phyloP scores from a whole-genome alignment of 768 basidiomycete genomes.

The Termitomyces eurrhizus region DNA sequence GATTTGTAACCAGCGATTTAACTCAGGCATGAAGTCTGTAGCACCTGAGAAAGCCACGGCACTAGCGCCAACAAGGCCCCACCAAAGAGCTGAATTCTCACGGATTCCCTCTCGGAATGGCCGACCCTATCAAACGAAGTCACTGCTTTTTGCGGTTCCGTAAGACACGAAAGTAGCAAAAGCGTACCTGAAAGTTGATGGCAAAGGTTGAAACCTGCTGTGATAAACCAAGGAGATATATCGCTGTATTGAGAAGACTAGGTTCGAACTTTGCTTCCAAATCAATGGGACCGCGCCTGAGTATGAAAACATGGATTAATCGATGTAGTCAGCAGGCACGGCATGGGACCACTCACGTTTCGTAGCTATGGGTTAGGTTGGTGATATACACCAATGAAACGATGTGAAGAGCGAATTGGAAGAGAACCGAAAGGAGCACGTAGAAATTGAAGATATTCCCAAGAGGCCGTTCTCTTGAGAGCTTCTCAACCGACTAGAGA shows the following conservation, averaged over 20 bases:
- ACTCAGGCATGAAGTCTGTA: constrained; percentile 91
- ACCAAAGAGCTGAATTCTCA: constrained; percentile 92
- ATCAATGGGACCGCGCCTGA: constrained; percentile 73
- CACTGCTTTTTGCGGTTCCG: neutral
- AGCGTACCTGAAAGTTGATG: constrained; percentile 89
- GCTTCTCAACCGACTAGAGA: constrained; percentile 89
- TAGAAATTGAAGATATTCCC: constrained; percentile 98
- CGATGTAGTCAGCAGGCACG: neutral
- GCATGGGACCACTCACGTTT: constrained; percentile 55
- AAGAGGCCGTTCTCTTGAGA: constrained; percentile 89
- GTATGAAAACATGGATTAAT: constrained; percentile 6
- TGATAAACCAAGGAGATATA: constrained; percentile 91
- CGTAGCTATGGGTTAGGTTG: constrained; percentile 68
- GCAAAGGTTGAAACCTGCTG: constrained; percentile 99
- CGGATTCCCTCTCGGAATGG: constrained; percentile 98
- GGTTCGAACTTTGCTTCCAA: constrained; percentile 97
- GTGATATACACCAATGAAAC: constrained; percentile 91
- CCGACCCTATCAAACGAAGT: constrained; percentile 55
- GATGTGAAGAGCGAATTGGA: constrained; percentile 95
- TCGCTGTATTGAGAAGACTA: constrained; percentile 90
- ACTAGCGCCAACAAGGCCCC: constrained; percentile 85
- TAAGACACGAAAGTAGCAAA: neutral
- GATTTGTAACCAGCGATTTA: constrained; percentile 95
- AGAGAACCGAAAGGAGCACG: constrained; percentile 84
- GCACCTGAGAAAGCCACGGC: constrained; percentile 92